phyloP scores from a whole-genome alignment of 176 grass and related monocot genomes.

The Microstegium vimineum region DNA sequence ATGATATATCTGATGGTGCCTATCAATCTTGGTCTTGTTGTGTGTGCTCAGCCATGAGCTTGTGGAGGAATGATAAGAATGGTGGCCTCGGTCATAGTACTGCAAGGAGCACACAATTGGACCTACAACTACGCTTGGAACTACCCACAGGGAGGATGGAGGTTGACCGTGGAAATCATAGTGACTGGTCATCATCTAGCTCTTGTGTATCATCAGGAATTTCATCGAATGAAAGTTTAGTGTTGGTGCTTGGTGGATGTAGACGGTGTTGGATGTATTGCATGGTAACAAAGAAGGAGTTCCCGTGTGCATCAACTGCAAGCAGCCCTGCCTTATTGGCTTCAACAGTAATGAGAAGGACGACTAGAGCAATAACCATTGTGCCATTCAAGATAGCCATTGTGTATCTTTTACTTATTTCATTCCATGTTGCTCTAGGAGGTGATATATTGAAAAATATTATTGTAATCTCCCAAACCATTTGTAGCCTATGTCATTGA shows the following conservation, averaged over 20 bases:
- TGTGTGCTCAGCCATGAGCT: not conserved
- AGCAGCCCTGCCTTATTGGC: not conserved
- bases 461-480: too few species aligned
- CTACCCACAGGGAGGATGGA: not conserved
- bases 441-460: not conserved
- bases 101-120: not conserved
- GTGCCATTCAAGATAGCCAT: too few species aligned
- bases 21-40: not conserved
- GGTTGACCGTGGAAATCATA: not conserved
- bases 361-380: not conserved
- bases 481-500: too few species aligned
- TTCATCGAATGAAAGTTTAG: not conserved
- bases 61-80: not conserved
- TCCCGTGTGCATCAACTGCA: not conserved
- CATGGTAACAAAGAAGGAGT: not conserved
- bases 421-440: not conserved
- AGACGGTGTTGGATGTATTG: not conserved
- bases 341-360: not conserved
- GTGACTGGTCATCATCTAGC: not conserved
- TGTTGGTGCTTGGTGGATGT: not conserved
- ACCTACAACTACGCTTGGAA: not conserved
- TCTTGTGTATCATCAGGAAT: not conserved
- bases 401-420: not conserved
- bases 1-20: not conserved
- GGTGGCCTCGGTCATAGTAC: rapidly evolving